These are phyloP conservation scores for Dacryopinax spathularia DNA, from an alignment of 768 basidiomycete species.

Conservation along the genomic window DNA sequence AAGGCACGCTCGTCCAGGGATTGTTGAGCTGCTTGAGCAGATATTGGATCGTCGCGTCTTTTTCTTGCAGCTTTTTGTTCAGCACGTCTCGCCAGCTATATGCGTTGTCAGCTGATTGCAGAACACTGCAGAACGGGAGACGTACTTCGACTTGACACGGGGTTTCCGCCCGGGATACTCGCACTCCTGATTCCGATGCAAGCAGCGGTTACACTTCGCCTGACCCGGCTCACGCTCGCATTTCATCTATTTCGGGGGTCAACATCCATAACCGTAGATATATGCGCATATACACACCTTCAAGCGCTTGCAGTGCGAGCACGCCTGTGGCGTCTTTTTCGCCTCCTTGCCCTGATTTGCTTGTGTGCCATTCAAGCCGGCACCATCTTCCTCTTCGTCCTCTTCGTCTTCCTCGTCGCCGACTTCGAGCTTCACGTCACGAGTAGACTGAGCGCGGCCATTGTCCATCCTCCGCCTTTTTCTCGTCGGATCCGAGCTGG, in stretches of 20 bases:
- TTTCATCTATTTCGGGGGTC: slow-evolving; percentile 67
- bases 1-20: slow-evolving; percentile 5
- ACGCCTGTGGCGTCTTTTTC: slow-evolving; percentile 53
- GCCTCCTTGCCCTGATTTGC: not conserved
- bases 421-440: not conserved
- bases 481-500: slow-evolving; percentile 7
- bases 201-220: slow-evolving; percentile 63
- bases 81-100: slow-evolving; percentile 72
- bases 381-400: slow-evolving; percentile 4
- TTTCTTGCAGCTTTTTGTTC: slow-evolving; percentile 72
- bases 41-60: slow-evolving; percentile 73
- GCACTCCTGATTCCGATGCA: slow-evolving; percentile 29
- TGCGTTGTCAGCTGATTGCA: not conserved
- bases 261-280: slow-evolving; percentile 16
- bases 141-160: slow-evolving; percentile 68
- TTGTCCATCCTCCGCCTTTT: not conserved
- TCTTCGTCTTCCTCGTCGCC: slow-evolving; percentile 1
- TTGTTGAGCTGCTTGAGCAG: slow-evolving; percentile 58
- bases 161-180: slow-evolving; percentile 75
- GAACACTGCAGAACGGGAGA: slow-evolving; percentile 15
- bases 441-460: not conserved
- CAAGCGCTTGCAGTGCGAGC: slow-evolving; percentile 74
- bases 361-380: not conserved
- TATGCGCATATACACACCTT: slow-evolving; percentile 41
- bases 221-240: slow-evolving; percentile 63